phyloP scores from a whole-genome alignment of 352 stramenopile species.

The Aphanomyces euteiches region DNA sequence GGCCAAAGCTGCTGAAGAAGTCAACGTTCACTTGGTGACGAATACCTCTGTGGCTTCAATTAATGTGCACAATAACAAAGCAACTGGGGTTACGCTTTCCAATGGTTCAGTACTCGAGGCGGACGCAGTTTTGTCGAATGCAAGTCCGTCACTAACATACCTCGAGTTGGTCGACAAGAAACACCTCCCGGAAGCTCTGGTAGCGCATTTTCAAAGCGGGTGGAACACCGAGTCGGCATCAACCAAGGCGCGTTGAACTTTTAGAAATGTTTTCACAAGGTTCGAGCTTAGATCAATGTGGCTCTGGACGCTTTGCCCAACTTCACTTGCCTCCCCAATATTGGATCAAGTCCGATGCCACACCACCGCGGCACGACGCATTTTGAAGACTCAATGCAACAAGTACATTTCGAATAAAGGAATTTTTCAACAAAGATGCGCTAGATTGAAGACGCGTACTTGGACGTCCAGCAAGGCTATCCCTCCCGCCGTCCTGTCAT shows the following conservation, averaged over 20 bases:
- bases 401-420: constrained; percentile 53
- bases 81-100: constrained; percentile 59
- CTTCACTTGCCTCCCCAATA: constrained; percentile 76
- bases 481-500: constrained; percentile 77
- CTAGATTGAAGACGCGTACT: constrained; percentile 85
- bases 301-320: constrained; percentile 78
- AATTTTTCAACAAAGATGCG: not conserved
- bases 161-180: constrained; percentile 65
- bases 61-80: constrained; percentile 42
- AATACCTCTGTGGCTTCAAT: constrained; percentile 64
- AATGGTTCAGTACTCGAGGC: constrained; percentile 53
- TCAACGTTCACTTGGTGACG: constrained; percentile 70
- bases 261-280: not conserved
- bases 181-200: constrained; percentile 50
- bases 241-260: constrained; percentile 52
- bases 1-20: constrained; percentile 49
- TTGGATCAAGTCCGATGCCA: constrained; percentile 51
- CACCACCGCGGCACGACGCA: constrained; percentile 88
- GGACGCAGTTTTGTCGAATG: constrained; percentile 71
- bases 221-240: constrained; percentile 78
- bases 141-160: constrained; percentile 78
- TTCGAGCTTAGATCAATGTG: constrained; percentile 76
- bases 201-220: constrained; percentile 71
- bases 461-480: constrained; percentile 70
- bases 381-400: constrained; percentile 74